These are phyloP conservation scores for Glonium stellatum DNA, from an alignment of 495 filamentous ascomycete species.

Conservation along the genomic window DNA sequence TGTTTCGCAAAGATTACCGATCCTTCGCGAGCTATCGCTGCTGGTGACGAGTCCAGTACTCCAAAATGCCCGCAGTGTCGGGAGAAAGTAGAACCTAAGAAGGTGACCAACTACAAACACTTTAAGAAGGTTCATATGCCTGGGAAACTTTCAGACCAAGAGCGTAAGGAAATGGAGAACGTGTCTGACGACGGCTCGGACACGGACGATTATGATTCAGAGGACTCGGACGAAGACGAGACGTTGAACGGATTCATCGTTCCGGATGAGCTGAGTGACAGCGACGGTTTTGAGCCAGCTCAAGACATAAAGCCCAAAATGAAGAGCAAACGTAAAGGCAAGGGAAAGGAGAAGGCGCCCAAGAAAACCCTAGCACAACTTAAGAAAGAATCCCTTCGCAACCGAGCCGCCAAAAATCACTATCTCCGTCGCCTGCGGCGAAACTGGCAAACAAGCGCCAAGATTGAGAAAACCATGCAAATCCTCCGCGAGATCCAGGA, in stretches of 20 bases:
- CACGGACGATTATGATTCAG: slow-evolving; percentile 27
- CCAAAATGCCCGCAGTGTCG: slow-evolving; percentile 74
- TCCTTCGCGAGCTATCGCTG: slow-evolving; percentile 46
- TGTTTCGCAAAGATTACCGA: slow-evolving; percentile 72
- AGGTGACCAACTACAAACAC: slow-evolving; percentile 62
- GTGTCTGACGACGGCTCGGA: slow-evolving; percentile 25
- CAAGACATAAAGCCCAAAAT: slow-evolving; percentile 28
- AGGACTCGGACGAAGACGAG: slow-evolving; percentile 30
- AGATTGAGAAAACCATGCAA: slow-evolving; percentile 68
- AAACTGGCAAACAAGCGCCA: slow-evolving; percentile 67
- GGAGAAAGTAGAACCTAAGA: slow-evolving; percentile 52
- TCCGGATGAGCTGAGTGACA: slow-evolving; percentile 40
- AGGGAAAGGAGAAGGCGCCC: slow-evolving; percentile 38
- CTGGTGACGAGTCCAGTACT: slow-evolving; percentile 50
- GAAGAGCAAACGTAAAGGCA: slow-evolving; percentile 30
- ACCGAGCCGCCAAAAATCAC: slow-evolving; percentile 54
- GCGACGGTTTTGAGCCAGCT: slow-evolving; percentile 34
- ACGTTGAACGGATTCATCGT: slow-evolving; percentile 39
- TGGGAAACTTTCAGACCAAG: slow-evolving; percentile 33
- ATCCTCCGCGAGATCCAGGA: slow-evolving; percentile 52
- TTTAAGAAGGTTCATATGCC: slow-evolving; percentile 73
- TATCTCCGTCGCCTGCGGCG: slow-evolving; percentile 61
- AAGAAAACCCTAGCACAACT: slow-evolving; percentile 54
- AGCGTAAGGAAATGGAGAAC: slow-evolving; percentile 29
- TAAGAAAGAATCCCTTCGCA: slow-evolving; percentile 57